Base-by-base conservation (phyloP, 805 yeast genomes). In the Hanseniaspora singularis region DNA sequence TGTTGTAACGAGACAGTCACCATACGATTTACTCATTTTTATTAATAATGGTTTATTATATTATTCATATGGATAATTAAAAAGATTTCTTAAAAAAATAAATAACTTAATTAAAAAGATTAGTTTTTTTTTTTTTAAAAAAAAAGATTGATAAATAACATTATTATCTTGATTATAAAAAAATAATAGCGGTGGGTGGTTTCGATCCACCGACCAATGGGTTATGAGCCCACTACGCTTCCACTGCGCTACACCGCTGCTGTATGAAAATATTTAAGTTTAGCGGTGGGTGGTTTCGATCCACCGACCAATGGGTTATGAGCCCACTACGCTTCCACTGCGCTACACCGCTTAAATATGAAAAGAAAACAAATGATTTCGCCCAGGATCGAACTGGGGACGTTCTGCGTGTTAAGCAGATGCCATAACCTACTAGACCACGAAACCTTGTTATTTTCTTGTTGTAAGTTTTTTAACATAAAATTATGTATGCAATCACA, bases 321-420 rank as follows among this genome's bases (percentile, higher is more conserved):
- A 43, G 47, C 47, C 47, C 47, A 43, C 47, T 43, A 43, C 47
- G 47, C 47, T 43, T 43, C 47, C 47, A 43, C 47, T 43, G 47
- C 47, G 47, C 47, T 43, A 43, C 47, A 43, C 47, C 46, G 46
- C 46, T 42, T 19, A 20, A 38, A 32, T 19, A 39, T 27, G 52
- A 47, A 50, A 49, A 57, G 55, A 57, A 64, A 68, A 70, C 62
- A 62, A 62, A 56, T 87, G 96, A 86, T 81, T 85, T 79, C 82
- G 87, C 96, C 96, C 96, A 88, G 96, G 96, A 86, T 89, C 96
- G 96, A 89, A 89, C 96, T 87, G 96, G 96, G 96, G 96, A 89
- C 96, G 87, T 84, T 84, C 92, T 86, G 95, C 96, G 96, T 88
- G 96, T 88, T 86, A 88, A 85, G 96, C 96, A 87, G 92, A 84